These are phyloP conservation scores for Lipomyces yamadae DNA, from an alignment of 805 yeast species.

Conservation along the genomic window DNA sequence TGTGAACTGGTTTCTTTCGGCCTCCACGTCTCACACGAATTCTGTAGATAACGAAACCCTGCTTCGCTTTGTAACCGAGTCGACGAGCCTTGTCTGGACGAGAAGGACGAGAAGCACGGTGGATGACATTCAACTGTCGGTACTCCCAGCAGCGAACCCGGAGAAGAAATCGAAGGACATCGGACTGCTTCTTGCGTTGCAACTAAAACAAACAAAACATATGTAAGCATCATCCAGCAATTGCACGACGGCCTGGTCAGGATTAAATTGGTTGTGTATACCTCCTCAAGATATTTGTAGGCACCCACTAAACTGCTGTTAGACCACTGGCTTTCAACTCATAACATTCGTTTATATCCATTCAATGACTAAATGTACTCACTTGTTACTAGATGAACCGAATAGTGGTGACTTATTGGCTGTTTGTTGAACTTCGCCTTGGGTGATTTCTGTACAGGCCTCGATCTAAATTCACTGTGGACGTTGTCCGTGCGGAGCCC, in stretches of 20 bases:
- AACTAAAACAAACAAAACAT: slow-evolving; percentile 46
- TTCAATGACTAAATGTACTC: slow-evolving; percentile 1
- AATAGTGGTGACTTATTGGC: background rate
- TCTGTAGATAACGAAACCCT: slow-evolving; percentile 98
- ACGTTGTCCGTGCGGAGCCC: too few relatives aligned
- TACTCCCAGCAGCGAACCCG: slow-evolving; percentile 99
- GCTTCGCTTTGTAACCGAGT: slow-evolving; percentile 99
- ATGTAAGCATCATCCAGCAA: background rate
- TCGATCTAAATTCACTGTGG: too few relatives aligned
- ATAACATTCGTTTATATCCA: background rate
- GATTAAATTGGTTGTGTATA: slow-evolving; percentile 4
- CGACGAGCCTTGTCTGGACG: slow-evolving; percentile 99
- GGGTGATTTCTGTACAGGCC: background rate
- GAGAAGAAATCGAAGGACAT: slow-evolving; percentile 96
- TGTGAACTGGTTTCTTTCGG: slow-evolving; percentile 99
- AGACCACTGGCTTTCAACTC: background rate
- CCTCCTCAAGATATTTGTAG: slow-evolving; percentile 98
- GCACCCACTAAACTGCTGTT: slow-evolving; percentile 80
- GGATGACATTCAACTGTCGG: slow-evolving; percentile 98
- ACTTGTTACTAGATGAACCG: slow-evolving; percentile 23
- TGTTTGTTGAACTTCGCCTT: background rate
- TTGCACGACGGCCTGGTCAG: background rate
- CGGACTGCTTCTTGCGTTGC: slow-evolving; percentile 99
- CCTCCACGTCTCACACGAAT: slow-evolving; percentile 99
- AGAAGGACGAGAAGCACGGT: slow-evolving; percentile 98